These are phyloP conservation scores for Phialocephala sp. DNA, from an alignment of 2,329 filamentous ascomycete genomes.

Conservation along the genomic window DNA sequence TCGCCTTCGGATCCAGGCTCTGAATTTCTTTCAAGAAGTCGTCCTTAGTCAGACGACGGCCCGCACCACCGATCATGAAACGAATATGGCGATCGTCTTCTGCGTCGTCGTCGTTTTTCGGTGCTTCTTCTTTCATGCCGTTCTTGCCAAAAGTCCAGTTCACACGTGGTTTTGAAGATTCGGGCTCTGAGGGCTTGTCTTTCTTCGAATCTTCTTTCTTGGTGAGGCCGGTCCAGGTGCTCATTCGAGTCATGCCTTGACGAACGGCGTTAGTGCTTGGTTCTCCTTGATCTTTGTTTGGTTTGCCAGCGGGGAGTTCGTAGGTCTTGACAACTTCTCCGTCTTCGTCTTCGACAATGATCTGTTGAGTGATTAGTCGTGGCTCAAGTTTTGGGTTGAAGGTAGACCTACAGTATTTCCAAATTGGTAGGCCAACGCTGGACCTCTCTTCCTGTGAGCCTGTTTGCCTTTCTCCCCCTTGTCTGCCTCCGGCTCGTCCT, in stretches of 20 bases:
- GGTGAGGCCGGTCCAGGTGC: slow-evolving; percentile 38
- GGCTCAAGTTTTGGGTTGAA: background rate
- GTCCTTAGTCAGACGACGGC: slow-evolving; percentile 77
- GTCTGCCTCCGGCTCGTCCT: slow-evolving; percentile 49
- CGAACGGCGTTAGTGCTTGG: slow-evolving; percentile 27
- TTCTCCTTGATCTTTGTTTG: slow-evolving; percentile 12
- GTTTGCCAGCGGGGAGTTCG: slow-evolving; percentile 62
- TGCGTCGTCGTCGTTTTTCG: slow-evolving; percentile 51
- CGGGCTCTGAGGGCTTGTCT: background rate
- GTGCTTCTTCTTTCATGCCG: slow-evolving; percentile 35
- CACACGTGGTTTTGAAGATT: slow-evolving; percentile 31
- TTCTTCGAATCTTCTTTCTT: slow-evolving; percentile 21
- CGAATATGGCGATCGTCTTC: slow-evolving; percentile 74
- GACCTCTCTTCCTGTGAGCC: slow-evolving; percentile 63
- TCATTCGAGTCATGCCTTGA: slow-evolving; percentile 38
- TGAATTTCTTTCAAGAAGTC: slow-evolving; percentile 80
- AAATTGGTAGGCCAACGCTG: slow-evolving; percentile 84
- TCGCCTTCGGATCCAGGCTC: slow-evolving; percentile 70
- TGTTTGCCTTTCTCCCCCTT: slow-evolving; percentile 46
- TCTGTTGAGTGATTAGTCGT: slow-evolving; percentile 50
- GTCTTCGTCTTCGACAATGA: slow-evolving; percentile 87
- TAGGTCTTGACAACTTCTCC: slow-evolving; percentile 88
- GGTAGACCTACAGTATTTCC: slow-evolving; percentile 69
- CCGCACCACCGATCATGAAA: slow-evolving; percentile 77
- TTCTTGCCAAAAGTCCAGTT: slow-evolving; percentile 40